Base-by-base conservation (phyloP, 352 stramenopile species). In the Pythium vanterpoolii region DNA sequence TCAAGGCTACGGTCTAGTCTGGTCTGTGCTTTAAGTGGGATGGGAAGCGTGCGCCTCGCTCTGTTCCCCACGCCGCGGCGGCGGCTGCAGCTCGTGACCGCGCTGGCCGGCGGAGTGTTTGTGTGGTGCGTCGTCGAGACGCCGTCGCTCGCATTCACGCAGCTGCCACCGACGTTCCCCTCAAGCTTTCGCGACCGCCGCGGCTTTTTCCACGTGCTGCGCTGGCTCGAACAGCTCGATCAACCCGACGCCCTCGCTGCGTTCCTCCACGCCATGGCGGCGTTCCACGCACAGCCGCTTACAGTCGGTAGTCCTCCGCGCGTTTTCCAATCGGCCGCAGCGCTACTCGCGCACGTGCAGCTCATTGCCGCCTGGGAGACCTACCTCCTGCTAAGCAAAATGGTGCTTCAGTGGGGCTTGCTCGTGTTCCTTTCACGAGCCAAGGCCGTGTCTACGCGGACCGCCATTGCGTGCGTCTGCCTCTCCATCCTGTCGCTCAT, bases 181-280 rank as follows among this genome's bases (percentile, higher is more conserved):
- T 59, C 61, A n/a, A 56, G 46, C 5, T 77, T 86, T 40, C 67
- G 72, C 33, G 55, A 62, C 5, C 76, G 73, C 19, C 62, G 47
- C 8, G 75, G 79, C 21, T 89, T 87, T 44, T 62, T 75, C 48
- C 70, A 64, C 30, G 75, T 80, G 7, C 36, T 86, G 16, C 76
- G 69, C 14, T 90, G 77, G 79, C 56, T 87, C 14, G 79, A 90
- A 60, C 74, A 69, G 31, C 55, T 84, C 10, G 68, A 72, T 31
- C 64, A 70, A 1, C 39, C 56, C 16, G 60, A 87, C 28, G 71
- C 83, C 0, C 47, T 90, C 23, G 38, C 58, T 6, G n/a, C 66
- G 19, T 61, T 89, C 14, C 45, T 67, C 11, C 9, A n/a, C 21
- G 44, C 50, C 4, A 13, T 57, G 27, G 36, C 42, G 31, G 45